These are phyloP conservation scores for Trypanosomatidae sp. DNA, from an alignment of 208 protist species.

Conservation along the genomic window DNA sequence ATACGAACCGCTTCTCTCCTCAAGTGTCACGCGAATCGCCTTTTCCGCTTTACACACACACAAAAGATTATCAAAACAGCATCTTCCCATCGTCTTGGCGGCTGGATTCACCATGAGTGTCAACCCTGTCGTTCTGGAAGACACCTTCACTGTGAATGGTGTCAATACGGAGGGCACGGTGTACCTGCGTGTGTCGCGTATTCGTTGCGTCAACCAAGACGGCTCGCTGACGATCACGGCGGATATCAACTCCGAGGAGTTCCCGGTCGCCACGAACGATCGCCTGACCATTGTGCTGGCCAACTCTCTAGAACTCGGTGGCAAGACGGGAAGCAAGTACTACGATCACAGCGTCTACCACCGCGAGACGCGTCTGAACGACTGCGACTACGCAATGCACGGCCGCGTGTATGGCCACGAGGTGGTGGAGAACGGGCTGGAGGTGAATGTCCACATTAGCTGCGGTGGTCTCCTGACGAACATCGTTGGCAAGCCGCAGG, in stretches of 20 bases:
- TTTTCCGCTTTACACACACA: too few relatives aligned
- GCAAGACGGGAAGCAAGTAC: constrained; percentile 71
- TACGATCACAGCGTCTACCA: constrained; percentile 93
- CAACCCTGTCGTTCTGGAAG: constrained; percentile 84
- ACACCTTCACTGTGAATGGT: constrained; percentile 84
- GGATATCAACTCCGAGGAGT: constrained; percentile 97
- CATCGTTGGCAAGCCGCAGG: constrained; percentile 91
- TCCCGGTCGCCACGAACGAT: constrained; percentile 91
- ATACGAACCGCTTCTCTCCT: too few relatives aligned
- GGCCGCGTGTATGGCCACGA: constrained; percentile 95
- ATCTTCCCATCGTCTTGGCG: background rate
- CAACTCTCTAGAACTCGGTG: constrained; percentile 90
- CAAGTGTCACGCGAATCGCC: too few relatives aligned
- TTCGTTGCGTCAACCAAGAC: constrained; percentile 80
- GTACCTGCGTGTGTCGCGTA: constrained; percentile 87
- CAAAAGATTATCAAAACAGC: too few relatives aligned
- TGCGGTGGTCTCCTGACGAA: constrained; percentile 97
- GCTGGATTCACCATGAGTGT: constrained; percentile 35
- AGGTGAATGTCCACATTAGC: constrained; percentile 94
- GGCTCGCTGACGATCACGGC: constrained; percentile 70
- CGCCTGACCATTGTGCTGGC: constrained; percentile 94
- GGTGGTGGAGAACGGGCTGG: constrained; percentile 84
- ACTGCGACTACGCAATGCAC: constrained; percentile 99
- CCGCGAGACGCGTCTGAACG: constrained; percentile 89
- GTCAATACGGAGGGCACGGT: constrained; percentile 80